phyloP scores from a whole-genome alignment of 768 basidiomycete genomes.

The Mrakia frigida region DNA sequence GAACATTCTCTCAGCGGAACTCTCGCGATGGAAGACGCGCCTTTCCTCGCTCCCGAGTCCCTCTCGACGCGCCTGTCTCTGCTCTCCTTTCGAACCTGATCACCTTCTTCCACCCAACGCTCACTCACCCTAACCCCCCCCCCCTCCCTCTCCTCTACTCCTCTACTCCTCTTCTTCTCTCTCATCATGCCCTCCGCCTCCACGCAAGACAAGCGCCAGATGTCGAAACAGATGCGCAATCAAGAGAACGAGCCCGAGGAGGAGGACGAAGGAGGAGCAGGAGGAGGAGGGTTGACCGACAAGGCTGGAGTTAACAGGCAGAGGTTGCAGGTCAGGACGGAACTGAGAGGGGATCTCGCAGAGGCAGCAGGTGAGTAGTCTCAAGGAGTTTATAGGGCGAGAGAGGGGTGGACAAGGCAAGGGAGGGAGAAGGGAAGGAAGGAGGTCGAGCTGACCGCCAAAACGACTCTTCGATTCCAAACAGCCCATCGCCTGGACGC shows the following conservation, averaged over 20 bases:
- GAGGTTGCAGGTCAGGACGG: background rate
- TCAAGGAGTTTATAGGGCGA: too few species aligned
- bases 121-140: background rate
- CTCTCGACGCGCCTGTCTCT: too few species aligned
- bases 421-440: background rate
- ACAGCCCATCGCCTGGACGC: conserved; percentile 47
- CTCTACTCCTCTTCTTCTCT: background rate
- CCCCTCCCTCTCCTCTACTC: background rate
- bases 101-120: too few species aligned
- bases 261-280: background rate
- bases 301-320: background rate
- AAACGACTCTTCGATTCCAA: too few species aligned
- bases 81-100: too few species aligned
- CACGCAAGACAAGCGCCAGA: background rate
- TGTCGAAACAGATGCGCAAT: background rate
- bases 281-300: background rate
- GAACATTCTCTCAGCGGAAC: too few species aligned
- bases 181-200: background rate
- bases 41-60: too few species aligned
- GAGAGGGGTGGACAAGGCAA: too few species aligned
- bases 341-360: background rate
- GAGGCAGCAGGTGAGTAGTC: background rate
- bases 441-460: background rate
- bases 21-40: too few species aligned
- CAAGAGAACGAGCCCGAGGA: background rate